Percentiles rank a stretch among this genome's conserved stretches.
Conservation (phyloP, 768 basidiomycete species). For the Collybia sp. region DNA sequence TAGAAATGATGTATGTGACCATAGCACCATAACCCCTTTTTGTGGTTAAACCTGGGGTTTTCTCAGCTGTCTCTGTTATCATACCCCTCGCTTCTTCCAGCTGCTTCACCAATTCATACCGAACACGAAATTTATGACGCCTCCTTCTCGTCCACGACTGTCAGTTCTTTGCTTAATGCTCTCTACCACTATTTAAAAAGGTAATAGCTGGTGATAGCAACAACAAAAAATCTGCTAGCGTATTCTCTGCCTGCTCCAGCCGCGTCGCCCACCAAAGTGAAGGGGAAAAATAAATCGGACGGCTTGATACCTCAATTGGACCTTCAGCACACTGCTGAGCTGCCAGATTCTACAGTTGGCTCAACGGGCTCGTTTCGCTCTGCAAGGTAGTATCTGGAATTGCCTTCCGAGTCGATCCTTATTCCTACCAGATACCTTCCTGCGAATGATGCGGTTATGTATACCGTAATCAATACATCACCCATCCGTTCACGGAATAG, state of each 20-base stretch:
- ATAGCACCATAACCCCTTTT: conserved; percentile 6
- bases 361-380: conserved; percentile 58
- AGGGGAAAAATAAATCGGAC: conserved; percentile 38
- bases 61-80: conserved; percentile 59
- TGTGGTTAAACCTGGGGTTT: conserved; percentile 1
- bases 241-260: conserved; percentile 45
- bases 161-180: conserved; percentile 23
- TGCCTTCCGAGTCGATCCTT: neutral
- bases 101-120: conserved; percentile 45
- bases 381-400: conserved; percentile 31
- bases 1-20: conserved; percentile 53
- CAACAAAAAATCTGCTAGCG: conserved; percentile 58
- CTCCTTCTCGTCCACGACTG: conserved; percentile 66
- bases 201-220: conserved; percentile 59
- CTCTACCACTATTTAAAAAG: neutral
- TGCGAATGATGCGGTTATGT: conserved; percentile 44
- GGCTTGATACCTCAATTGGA: conserved; percentile 15
- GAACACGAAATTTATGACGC: conserved; percentile 86
- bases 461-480: conserved; percentile 67
- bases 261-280: conserved; percentile 27
- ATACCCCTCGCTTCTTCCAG: conserved; percentile 53
- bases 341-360: conserved; percentile 45
- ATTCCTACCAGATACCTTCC: conserved; percentile 49
- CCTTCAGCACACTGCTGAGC: conserved; percentile 45
- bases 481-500: conserved; percentile 51